Percentiles rank a stretch among this genome's conserved stretches.
phyloP scores from a whole-genome alignment of 352 stramenopile species.

The Pythium sukuiense region DNA sequence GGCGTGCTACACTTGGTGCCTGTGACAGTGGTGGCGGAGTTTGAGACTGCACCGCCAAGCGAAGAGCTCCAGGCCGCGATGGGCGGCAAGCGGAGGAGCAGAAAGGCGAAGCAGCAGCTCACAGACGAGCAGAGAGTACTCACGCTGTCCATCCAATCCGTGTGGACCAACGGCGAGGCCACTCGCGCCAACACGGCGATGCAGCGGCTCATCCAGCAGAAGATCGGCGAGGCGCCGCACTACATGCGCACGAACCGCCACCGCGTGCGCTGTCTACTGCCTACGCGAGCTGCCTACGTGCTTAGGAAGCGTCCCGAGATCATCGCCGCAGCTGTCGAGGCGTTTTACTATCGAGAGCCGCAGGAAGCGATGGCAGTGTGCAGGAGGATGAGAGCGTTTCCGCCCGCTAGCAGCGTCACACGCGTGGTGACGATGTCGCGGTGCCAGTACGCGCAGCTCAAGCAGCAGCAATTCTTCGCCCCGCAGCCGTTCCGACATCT shows the following conservation, averaged over 20 bases:
- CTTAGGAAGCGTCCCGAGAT: slow-evolving; percentile 15
- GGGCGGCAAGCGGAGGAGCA: not conserved
- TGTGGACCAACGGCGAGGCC: slow-evolving; percentile 11
- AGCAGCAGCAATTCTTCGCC: slow-evolving; percentile 71
- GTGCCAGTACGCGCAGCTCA: slow-evolving; percentile 82
- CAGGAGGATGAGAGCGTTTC: slow-evolving; percentile 55
- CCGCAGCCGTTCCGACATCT: slow-evolving; percentile 54
- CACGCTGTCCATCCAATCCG: slow-evolving; percentile 1
- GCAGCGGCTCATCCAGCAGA: slow-evolving; percentile 24
- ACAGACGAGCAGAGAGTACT: slow-evolving; percentile 7
- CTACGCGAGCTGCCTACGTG: slow-evolving; percentile 20
- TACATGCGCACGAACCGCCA: slow-evolving; percentile 33
- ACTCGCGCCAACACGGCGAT: slow-evolving; percentile 22
- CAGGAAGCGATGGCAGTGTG: slow-evolving; percentile 44
- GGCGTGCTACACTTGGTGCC: slow-evolving; percentile 26
- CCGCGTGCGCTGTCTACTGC: slow-evolving; percentile 30
- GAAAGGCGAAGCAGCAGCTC: not conserved
- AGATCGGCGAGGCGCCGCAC: slow-evolving; percentile 18
- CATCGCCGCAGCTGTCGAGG: slow-evolving; percentile 35
- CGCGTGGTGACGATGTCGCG: slow-evolving; percentile 66
- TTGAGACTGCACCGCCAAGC: not conserved
- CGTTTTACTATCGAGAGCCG: slow-evolving; percentile 45
- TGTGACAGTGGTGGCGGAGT: slow-evolving; percentile 13
- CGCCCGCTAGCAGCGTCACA: slow-evolving; percentile 19
- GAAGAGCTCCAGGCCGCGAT: slow-evolving; percentile 3